Evolutionary conservation across 257 asterid species (phyloP), one percentile per base, ranked within the genome.

Genomic region (Pogostemon cablin): DNA sequence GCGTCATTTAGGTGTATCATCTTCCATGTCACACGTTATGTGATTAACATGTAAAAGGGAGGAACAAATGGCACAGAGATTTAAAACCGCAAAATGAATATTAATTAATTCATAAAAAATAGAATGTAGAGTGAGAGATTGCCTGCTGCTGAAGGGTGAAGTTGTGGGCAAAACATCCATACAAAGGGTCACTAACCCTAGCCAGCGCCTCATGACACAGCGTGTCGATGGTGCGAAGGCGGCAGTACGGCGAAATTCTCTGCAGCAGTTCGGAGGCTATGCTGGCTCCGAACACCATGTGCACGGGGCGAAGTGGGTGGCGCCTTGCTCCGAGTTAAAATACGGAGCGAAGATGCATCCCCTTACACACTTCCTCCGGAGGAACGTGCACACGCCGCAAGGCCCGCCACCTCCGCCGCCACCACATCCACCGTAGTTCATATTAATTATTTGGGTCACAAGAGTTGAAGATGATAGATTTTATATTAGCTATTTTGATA

Each of bases 321-420:
- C 49, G 58, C 95, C 91, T 41, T 87, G 91, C 3, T 85, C 89
- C 3, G 91, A 79, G 82, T 85, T 89, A 62, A 87, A 87, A 61
- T 85, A 81, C 0, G 91, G 91, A 6, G 95, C 95, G 34, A 87
- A 87, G 2, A 87, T 34, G 82, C 91, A 87, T 2, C 87, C 83
- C 67, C 42, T 77, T 7, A 85, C 82, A 44, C 95, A 87, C 66
- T 87, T 87, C 80, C 95, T 67, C 12, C 89, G 42, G 1, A 87
- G 83, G 71, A 85, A 87, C 75, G 85, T 87, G 89, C 95, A 87
- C 8, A 89, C 95, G 1, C 95, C 91, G 15, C 95, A 87, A 3
- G 95, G 95, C 62, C 88, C 88, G 2, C 70, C 78, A 9, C 68
- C 75, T 5, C 65, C 44, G 6, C 9, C 65, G 41, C 8, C 25